phyloP scores from a whole-genome alignment of 768 basidiomycete genomes.

The Tulasnella sp. region DNA sequence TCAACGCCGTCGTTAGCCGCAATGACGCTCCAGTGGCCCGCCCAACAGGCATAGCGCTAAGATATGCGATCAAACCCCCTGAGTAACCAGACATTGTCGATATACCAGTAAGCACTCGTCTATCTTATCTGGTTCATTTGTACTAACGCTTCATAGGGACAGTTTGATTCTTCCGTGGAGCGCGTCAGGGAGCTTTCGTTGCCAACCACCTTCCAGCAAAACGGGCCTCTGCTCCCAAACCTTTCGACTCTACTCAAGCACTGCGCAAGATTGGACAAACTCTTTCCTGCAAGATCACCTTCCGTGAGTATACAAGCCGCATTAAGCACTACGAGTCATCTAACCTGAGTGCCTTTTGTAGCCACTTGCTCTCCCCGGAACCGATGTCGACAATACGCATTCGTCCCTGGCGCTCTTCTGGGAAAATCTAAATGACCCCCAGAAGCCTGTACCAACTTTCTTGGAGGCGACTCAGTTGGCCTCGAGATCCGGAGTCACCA shows the following conservation, averaged over 20 bases:
- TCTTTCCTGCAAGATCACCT: not conserved
- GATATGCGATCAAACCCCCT: no score
- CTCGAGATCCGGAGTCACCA: not conserved
- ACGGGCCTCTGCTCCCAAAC: not conserved
- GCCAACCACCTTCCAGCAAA: not conserved
- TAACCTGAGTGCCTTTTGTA: no score
- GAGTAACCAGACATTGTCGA: no score
- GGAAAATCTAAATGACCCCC: not conserved
- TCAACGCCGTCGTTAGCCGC: no score
- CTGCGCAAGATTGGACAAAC: not conserved
- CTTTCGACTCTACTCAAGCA: not conserved
- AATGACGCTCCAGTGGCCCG: no score
- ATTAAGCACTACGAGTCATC: no score
- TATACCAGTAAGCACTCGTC: no score
- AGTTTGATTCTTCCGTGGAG: not conserved
- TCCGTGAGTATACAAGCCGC: not conserved
- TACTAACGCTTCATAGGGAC: no score
- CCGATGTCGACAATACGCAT: no score
- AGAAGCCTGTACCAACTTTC: not conserved
- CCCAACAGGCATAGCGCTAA: no score
- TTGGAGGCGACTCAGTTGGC: not conserved
- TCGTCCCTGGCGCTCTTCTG: not conserved
- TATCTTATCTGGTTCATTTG: no score
- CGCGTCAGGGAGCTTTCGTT: not conserved
- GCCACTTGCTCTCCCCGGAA: not conserved